Evolutionary conservation across 495 filamentous ascomycete genomes (phyloP).

Genomic region (Aspergillus saccharolyticus): DNA sequence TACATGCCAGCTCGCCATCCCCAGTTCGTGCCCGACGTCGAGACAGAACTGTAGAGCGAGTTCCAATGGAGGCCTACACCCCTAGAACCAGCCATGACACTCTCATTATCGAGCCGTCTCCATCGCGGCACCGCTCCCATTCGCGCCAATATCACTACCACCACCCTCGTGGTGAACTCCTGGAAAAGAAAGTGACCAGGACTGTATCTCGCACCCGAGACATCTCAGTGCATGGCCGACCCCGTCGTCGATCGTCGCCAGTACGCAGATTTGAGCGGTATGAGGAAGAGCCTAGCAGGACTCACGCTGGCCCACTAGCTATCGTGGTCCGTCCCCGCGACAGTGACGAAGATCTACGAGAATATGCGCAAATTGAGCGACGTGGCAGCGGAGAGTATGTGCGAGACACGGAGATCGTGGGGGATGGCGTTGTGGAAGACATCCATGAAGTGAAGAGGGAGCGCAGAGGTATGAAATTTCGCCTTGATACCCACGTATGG

Average conservation of each 20-base stretch:
- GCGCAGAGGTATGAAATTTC: constrained; percentile 78
- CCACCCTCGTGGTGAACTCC: constrained; percentile 17
- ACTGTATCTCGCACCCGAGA: constrained; percentile 35
- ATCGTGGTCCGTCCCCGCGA: constrained; percentile 48
- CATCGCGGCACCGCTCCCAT: constrained; percentile 24
- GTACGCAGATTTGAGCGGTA: constrained; percentile 24
- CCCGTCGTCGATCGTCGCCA: constrained; percentile 32
- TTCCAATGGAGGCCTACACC: constrained; percentile 24
- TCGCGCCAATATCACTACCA: constrained; percentile 13
- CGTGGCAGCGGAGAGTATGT: constrained; percentile 37
- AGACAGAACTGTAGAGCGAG: constrained; percentile 28
- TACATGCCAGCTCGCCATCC: constrained; percentile 22
- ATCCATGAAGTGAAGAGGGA: constrained; percentile 70
- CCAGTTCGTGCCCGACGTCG: constrained; percentile 23
- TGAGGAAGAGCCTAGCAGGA: constrained; percentile 42
- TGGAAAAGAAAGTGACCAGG: constrained; percentile 23
- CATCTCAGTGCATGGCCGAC: constrained; percentile 34
- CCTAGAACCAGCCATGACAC: constrained; percentile 26
- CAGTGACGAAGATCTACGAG: constrained; percentile 51
- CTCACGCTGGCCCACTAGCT: constrained; percentile 49
- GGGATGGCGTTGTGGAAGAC: constrained; percentile 47
- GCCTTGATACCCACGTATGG: too few species aligned
- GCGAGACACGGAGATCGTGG: constrained; percentile 37
- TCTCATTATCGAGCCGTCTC: constrained; percentile 30
- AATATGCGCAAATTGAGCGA: constrained; percentile 51